phyloP scores from a whole-genome alignment of 306 rosid genomes.

The Cucurbita maxima region DNA sequence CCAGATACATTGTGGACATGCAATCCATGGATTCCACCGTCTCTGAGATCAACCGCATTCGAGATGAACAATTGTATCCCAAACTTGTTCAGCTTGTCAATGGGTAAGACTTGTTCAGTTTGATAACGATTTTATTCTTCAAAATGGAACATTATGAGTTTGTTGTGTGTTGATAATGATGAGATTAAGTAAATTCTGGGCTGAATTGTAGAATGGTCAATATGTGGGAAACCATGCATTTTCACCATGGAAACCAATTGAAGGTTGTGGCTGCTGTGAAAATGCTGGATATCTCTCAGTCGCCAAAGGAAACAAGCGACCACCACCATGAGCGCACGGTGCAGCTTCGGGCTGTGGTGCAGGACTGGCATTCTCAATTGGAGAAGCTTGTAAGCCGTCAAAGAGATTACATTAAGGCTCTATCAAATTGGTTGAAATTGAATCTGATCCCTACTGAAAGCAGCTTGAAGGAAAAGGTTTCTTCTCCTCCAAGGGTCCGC shows the following conservation, averaged over 20 bases:
- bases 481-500: slow-evolving; percentile 70
- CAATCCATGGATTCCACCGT: slow-evolving; percentile 98
- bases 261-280: slow-evolving; percentile 20
- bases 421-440: slow-evolving; percentile 57
- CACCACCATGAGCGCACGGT: slow-evolving; percentile 68
- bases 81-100: slow-evolving; percentile 74
- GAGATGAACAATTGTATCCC: slow-evolving; percentile 74
- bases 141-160: neutral
- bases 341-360: slow-evolving; percentile 54
- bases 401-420: slow-evolving; percentile 53
- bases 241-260: slow-evolving; percentile 43
- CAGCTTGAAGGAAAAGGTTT: slow-evolving; percentile 78
- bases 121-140: neutral
- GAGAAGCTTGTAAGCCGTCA: slow-evolving; percentile 48
- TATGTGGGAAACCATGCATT: slow-evolving; percentile 64
- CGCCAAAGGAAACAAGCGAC: slow-evolving; percentile 63
- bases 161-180: neutral
- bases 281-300: slow-evolving; percentile 47
- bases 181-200: neutral
- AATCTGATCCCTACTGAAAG: slow-evolving; percentile 86
- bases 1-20: slow-evolving; percentile 96
- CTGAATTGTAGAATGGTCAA: slow-evolving; percentile 54
- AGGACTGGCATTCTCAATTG: slow-evolving; percentile 60
- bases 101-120: slow-evolving; percentile 35
- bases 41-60: slow-evolving; percentile 72